Conservation (phyloP, 2,329 filamentous ascomycete species). For the Cladophialophora exuberans region DNA sequence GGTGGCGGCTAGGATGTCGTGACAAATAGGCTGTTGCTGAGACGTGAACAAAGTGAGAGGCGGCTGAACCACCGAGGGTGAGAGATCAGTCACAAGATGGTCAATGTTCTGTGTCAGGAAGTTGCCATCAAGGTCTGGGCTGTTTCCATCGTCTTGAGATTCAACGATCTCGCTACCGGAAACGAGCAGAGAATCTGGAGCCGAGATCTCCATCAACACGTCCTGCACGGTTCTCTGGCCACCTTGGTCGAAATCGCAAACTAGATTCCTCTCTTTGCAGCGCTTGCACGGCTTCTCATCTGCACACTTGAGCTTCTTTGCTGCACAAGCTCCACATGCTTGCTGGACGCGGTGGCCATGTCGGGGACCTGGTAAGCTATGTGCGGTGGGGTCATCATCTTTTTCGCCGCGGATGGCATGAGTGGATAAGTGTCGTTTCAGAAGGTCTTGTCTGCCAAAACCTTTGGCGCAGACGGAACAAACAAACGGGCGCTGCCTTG, state of each 20-base stretch:
- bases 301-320: conserved; percentile 57
- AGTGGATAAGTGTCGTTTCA: conserved; percentile 54
- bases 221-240: background rate
- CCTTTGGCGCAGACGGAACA: conserved; percentile 40
- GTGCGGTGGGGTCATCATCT: background rate
- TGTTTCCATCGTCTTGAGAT: conserved; percentile 14
- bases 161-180: background rate
- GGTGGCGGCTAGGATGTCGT: conserved; percentile 5
- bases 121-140: background rate
- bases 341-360: conserved; percentile 45
- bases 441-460: conserved; percentile 46
- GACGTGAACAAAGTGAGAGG: background rate
- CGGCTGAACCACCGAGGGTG: background rate
- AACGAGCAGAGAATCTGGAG: background rate
- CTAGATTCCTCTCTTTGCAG: conserved; percentile 54
- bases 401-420: conserved; percentile 30
- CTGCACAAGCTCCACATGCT: conserved; percentile 57
- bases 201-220: background rate
- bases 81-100: background rate
- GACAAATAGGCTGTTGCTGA: background rate
- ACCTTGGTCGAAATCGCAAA: conserved; percentile 42
- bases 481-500: conserved; percentile 39
- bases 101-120: background rate
- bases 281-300: conserved; percentile 58
- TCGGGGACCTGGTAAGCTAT: background rate